Evolutionary conservation across 2,329 filamentous ascomycete genomes (phyloP).

Genomic region (Gaeumannomyces sp.): DNA sequence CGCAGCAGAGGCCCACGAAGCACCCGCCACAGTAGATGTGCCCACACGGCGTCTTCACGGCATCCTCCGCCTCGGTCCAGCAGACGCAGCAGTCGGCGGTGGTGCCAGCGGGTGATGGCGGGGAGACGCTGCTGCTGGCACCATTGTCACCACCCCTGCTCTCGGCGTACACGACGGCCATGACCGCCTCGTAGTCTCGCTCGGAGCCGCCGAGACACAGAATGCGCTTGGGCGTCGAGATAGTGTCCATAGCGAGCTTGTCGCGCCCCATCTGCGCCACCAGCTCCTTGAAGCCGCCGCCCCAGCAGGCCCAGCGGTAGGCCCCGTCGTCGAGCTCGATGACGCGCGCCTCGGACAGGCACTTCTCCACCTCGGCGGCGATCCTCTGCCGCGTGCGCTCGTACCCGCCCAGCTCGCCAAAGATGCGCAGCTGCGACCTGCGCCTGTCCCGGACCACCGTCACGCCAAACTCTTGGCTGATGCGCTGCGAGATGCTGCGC

Average conservation of each 20-base stretch:
- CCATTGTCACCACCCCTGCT: background rate
- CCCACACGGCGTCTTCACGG: conserved; percentile 28
- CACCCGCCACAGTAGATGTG: conserved; percentile 38
- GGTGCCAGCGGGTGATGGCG: background rate
- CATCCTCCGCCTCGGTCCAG: conserved; percentile 29
- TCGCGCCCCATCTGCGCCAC: conserved; percentile 19
- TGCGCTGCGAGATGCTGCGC: conserved; percentile 13
- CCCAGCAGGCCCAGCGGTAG: conserved; percentile 24
- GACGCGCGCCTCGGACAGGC: background rate
- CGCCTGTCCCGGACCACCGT: conserved; percentile 24
- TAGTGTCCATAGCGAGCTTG: conserved; percentile 26
- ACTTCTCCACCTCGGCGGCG: conserved; percentile 7
- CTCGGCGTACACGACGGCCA: conserved; percentile 11
- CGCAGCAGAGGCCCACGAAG: conserved; percentile 30
- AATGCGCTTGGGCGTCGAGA: conserved; percentile 26
- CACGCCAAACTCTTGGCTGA: conserved; percentile 19
- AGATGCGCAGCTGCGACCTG: conserved; percentile 24
- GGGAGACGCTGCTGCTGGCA: background rate
- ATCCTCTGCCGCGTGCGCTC: background rate
- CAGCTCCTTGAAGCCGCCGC: conserved; percentile 26
- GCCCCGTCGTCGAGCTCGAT: conserved; percentile 23
- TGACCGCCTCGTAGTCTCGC: conserved; percentile 16
- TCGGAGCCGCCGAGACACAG: conserved; percentile 21
- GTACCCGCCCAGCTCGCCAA: conserved; percentile 15
- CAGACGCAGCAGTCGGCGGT: conserved; percentile 28